Evolutionary conservation across 2,329 filamentous ascomycete species (phyloP), one percentile per base, ranked within the genome.

Genomic region (Scedosporium apiospermum): DNA sequence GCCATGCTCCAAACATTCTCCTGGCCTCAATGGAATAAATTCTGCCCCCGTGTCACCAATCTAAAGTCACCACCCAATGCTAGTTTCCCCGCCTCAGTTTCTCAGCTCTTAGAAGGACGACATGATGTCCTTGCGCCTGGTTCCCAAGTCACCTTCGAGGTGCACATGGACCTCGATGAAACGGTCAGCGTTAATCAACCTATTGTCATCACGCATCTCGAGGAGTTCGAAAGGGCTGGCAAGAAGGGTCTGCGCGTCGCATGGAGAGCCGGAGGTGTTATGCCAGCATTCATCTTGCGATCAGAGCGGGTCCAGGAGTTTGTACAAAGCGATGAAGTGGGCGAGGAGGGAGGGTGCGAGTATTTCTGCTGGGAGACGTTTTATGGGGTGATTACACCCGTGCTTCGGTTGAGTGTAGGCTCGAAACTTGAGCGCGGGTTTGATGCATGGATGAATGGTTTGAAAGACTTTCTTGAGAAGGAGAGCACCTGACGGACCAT

Each of bases 341-440:
- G 69, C 34, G 67, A 64, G 9, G 66, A 65, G 4, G 70, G 67
- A n/a, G 71, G 70, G 18, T 76, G 73, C 21, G 73, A 74, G 64
- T 80, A 79, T 66, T 67, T 63, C 12, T 75, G 72, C 68, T 78
- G 73, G 73, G 77, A 80, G 71, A 80, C 77, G n/a, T 78, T 78
- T 65, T 74, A 75, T 46, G 77, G 78, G 0, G 58, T 71, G 5
- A 44, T 79, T 63, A 73, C 71, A 9, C 69, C 69, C 3, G 68
- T 73, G 12, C 70, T 78, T 16, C 73, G 68, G 67, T 49, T 66
- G 30, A 66, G 70, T 1, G 72, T 74, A 30, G 74, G 74, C 1
- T 60, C 57, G 6, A 65, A 69, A 65, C 65, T 80, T 30, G 64
- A 68, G 55, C 69, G 66, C 9, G 73, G 72, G 16, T 75, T 78